A percentile compares a stretch with the other conserved stretches of the same genome.
These are phyloP conservation scores for Botrytis hyacinthi DNA, from an alignment of 2,329 filamentous ascomycete genomes.

Conservation along the genomic window DNA sequence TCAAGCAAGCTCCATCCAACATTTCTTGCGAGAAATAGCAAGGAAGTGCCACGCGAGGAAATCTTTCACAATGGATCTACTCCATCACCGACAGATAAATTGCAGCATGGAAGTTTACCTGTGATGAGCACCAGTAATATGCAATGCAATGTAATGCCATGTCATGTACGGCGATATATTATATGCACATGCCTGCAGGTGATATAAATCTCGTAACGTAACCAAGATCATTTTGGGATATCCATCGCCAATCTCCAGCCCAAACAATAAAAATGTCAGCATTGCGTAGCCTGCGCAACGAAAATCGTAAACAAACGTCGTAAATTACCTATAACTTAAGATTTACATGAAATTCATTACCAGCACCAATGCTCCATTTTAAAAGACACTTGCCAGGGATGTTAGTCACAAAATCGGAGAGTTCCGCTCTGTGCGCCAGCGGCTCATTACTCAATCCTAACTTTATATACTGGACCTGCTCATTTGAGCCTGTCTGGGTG, in stretches of 20 bases:
- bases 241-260: conserved; percentile 3
- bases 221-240: conserved; percentile 4
- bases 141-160: conserved; percentile 11
- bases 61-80: not conserved
- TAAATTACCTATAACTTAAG: conserved; percentile 1
- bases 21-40: not conserved
- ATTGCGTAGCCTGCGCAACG: not conserved
- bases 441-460: conserved; percentile 11
- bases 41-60: not conserved
- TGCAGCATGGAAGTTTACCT: not conserved
- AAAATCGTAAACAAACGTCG: not conserved
- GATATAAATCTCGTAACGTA: conserved; percentile 16
- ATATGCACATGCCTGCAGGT: not conserved
- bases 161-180: conserved; percentile 1
- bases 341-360: not conserved
- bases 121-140: conserved; percentile 7
- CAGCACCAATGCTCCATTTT: not conserved
- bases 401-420: not conserved
- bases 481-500: not conserved
- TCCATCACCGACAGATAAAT: not conserved
- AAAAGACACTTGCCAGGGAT: not conserved
- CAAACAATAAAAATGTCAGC: not conserved
- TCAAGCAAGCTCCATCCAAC: not conserved
- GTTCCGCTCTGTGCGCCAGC: conserved; percentile 8
- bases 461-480: not conserved